phyloP scores from a whole-genome alignment of 257 asterid genomes.

The Verbena officinalis region DNA sequence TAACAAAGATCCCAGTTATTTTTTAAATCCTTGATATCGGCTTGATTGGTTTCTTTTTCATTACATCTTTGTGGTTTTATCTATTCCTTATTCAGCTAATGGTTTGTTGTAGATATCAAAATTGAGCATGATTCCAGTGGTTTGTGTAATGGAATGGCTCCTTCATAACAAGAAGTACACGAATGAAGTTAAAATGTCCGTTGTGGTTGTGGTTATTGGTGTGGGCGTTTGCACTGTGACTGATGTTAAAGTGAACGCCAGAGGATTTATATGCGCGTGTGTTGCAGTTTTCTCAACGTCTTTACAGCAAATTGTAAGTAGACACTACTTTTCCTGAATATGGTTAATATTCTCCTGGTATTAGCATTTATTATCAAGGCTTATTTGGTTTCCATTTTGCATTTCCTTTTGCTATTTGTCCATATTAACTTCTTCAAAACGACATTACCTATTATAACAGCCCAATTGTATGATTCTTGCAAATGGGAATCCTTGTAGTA shows the following conservation, averaged over 20 bases:
- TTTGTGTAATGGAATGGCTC: slow-evolving; percentile 94
- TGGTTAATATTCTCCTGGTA: background rate
- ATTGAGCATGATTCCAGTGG: slow-evolving; percentile 99
- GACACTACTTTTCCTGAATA: background rate
- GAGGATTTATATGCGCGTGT: slow-evolving; percentile 87
- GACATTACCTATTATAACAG: background rate
- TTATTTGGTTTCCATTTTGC: background rate
- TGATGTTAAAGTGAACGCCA: slow-evolving; percentile 86
- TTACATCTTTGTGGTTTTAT: slow-evolving; percentile 13
- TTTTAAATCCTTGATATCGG: background rate
- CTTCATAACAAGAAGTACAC: slow-evolving; percentile 80
- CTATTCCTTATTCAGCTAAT: slow-evolving; percentile 31
- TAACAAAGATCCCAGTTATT: background rate
- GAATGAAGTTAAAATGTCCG: slow-evolving; percentile 80
- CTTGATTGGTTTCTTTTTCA: background rate
- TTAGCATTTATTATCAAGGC: background rate
- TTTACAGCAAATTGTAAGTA: slow-evolving; percentile 91
- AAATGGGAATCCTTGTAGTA: background rate
- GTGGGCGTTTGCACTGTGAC: slow-evolving; percentile 99
- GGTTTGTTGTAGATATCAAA: slow-evolving; percentile 75
- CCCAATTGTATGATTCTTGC: background rate
- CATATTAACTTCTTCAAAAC: background rate
- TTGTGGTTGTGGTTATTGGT: slow-evolving; percentile 90
- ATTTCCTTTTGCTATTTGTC: slow-evolving; percentile 8
- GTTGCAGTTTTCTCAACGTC: slow-evolving; percentile 92